Evolutionary conservation across 257 asterid species (phyloP).

Genomic region (Petrea volubilis): DNA sequence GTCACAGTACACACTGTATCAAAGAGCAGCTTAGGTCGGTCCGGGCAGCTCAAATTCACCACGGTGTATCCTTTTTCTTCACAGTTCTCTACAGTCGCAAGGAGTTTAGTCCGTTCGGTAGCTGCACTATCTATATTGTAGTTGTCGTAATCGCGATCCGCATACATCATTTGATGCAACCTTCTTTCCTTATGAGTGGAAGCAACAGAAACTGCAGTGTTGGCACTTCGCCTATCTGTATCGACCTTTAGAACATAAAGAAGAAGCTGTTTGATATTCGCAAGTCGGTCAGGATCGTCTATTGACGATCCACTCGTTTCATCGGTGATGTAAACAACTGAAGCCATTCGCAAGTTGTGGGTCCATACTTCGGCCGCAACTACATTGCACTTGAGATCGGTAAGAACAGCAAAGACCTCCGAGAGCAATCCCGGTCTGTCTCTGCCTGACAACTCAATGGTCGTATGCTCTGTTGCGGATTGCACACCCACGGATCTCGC

Average conservation of each 20-base stretch:
- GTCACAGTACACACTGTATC: conserved; percentile 71
- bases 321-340: conserved; percentile 76
- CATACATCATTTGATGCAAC: conserved; percentile 87
- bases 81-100: conserved; percentile 50
- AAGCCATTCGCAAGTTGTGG: conserved; percentile 85
- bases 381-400: conserved; percentile 73
- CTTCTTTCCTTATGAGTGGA: conserved; percentile 75
- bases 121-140: conserved; percentile 6
- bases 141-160: conserved; percentile 61
- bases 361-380: conserved; percentile 96
- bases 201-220: conserved; percentile 67
- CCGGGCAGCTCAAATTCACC: conserved; percentile 50
- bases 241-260: conserved; percentile 62
- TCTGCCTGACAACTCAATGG: conserved; percentile 73
- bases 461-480: conserved; percentile 55
- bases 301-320: conserved; percentile 54
- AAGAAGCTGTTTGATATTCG: conserved; percentile 66
- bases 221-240: conserved; percentile 68
- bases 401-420: conserved; percentile 76
- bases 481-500: conserved; percentile 70
- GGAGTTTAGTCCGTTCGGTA: conserved; percentile 32
- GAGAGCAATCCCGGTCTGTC: conserved; percentile 92
- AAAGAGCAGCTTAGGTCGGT: conserved; percentile 66
- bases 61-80: conserved; percentile 52
- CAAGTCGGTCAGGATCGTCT: conserved; percentile 59